These are phyloP conservation scores for Magnaporthales sp. DNA, from an alignment of 2,329 filamentous ascomycete species.

Conservation along the genomic window DNA sequence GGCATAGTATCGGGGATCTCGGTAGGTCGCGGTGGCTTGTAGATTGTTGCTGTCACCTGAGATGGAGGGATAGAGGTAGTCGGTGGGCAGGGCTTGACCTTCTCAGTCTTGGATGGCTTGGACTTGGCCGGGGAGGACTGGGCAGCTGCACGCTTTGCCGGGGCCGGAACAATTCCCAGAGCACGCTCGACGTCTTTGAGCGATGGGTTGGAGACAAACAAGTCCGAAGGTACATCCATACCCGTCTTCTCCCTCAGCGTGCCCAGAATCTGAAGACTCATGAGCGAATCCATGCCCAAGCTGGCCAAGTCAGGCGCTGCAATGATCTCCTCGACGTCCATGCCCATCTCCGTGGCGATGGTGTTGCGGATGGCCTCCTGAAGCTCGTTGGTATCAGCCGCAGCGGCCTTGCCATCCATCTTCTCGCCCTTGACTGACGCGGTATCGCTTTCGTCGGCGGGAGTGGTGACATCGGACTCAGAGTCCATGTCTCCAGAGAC, in stretches of 20 bases:
- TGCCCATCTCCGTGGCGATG: slow-evolving; percentile 63
- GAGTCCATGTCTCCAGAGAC: slow-evolving; percentile 35
- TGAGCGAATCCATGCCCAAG: slow-evolving; percentile 50
- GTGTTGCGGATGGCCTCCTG: slow-evolving; percentile 52
- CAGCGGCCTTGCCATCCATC: slow-evolving; percentile 12
- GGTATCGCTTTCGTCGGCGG: slow-evolving; percentile 41
- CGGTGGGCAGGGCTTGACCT: slow-evolving; percentile 18
- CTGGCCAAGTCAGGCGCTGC: slow-evolving; percentile 45
- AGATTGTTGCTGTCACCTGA: slow-evolving; percentile 36
- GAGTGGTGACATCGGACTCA: slow-evolving; percentile 44
- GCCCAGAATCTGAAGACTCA: slow-evolving; percentile 46
- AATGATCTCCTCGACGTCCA: slow-evolving; percentile 55
- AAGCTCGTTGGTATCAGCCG: slow-evolving; percentile 29
- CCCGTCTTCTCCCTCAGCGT: slow-evolving; percentile 45
- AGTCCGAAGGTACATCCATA: slow-evolving; percentile 46
- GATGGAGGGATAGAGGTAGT: slow-evolving; percentile 18
- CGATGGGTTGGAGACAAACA: slow-evolving; percentile 52
- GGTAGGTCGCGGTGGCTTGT: slow-evolving; percentile 29
- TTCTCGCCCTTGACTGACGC: slow-evolving; percentile 35
- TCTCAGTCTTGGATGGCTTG: slow-evolving; percentile 11
- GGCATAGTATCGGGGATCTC: slow-evolving; percentile 32
- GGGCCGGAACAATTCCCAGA: slow-evolving; percentile 41
- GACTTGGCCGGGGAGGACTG: slow-evolving; percentile 14
- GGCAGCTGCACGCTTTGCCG: slow-evolving; percentile 17
- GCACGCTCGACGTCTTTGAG: slow-evolving; percentile 58